Evolutionary conservation across 2,329 filamentous ascomycete species (phyloP).

Genomic region (Aspergillus hortae): DNA sequence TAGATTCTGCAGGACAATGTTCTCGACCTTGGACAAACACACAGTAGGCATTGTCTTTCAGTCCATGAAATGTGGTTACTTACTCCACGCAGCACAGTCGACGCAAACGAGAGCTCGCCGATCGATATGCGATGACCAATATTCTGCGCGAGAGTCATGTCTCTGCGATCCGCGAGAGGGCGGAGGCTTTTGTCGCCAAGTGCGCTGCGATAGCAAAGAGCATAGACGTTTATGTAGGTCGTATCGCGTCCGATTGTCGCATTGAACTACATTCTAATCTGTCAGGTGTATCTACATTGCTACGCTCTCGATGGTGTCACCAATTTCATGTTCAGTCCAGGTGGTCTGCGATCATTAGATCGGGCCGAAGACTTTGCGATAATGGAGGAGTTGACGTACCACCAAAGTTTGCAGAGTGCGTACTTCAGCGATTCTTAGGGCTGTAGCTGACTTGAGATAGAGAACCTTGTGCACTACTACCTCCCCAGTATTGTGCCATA

Average conservation of each 20-base stretch:
- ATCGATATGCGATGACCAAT: slow-evolving; percentile 67
- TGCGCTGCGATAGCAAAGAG: slow-evolving; percentile 47
- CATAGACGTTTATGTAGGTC: slow-evolving; percentile 60
- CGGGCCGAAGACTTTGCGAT: slow-evolving; percentile 57
- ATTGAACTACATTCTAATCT: neutral
- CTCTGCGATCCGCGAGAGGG: slow-evolving; percentile 56
- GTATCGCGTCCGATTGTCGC: slow-evolving; percentile 14
- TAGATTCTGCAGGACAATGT: slow-evolving; percentile 10
- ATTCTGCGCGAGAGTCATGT: slow-evolving; percentile 56
- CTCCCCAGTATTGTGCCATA: slow-evolving; percentile 49
- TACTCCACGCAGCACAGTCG: slow-evolving; percentile 52
- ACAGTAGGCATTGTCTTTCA: too few relatives aligned
- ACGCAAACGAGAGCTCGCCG: slow-evolving; percentile 61
- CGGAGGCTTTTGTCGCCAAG: slow-evolving; percentile 52
- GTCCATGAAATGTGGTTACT: neutral
- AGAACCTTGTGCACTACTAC: slow-evolving; percentile 59
- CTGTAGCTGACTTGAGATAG: slow-evolving; percentile 32
- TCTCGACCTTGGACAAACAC: slow-evolving; percentile 15
- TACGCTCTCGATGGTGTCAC: slow-evolving; percentile 68
- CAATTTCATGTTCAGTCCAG: slow-evolving; percentile 66
- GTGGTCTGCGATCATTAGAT: slow-evolving; percentile 59
- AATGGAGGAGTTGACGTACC: slow-evolving; percentile 66
- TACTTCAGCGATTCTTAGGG: slow-evolving; percentile 5
- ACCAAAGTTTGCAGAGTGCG: slow-evolving; percentile 64
- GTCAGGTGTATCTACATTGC: slow-evolving; percentile 52